These are phyloP conservation scores for Moesziomyces sp. DNA, from an alignment of 1,284 basidiomycete genomes.

Conservation along the genomic window DNA sequence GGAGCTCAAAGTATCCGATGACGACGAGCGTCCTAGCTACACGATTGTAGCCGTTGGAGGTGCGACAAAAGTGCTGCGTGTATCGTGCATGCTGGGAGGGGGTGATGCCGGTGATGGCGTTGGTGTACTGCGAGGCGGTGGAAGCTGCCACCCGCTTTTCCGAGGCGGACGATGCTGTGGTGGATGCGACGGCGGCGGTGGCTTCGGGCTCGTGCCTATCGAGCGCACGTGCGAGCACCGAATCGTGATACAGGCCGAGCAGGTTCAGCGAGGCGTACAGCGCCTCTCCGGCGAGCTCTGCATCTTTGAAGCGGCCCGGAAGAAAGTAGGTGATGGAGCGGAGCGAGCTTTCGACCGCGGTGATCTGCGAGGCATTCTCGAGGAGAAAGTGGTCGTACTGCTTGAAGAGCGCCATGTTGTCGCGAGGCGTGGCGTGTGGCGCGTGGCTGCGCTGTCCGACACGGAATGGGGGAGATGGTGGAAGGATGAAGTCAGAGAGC, in stretches of 20 bases:
- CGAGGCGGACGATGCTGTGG: background rate
- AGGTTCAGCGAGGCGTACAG: conserved; percentile 69
- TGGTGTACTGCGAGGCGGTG: conserved; percentile 1
- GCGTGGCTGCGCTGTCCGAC: background rate
- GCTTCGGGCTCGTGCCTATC: conserved; percentile 31
- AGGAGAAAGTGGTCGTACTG: conserved; percentile 64
- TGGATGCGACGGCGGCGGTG: background rate
- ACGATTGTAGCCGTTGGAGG: conserved; percentile 61
- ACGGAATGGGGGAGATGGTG: background rate
- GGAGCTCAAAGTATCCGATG: conserved; percentile 66
- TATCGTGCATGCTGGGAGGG: conserved; percentile 69
- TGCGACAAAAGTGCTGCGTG: conserved; percentile 66
- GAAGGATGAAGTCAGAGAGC: background rate
- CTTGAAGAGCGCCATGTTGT: conserved; percentile 55
- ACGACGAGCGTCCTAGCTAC: conserved; percentile 64
- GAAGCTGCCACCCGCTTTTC: conserved; percentile 8
- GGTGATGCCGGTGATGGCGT: conserved; percentile 19
- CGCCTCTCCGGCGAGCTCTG: conserved; percentile 74
- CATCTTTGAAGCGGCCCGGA: conserved; percentile 94
- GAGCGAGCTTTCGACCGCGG: conserved; percentile 85
- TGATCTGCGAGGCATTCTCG: conserved; percentile 71
- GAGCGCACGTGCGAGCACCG: conserved; percentile 66
- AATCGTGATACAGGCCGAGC: conserved; percentile 69
- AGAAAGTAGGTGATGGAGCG: conserved; percentile 92
- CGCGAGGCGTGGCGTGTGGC: too few species aligned